A percentile compares a stretch with the other conserved stretches of the same genome.
These are phyloP conservation scores for Seminavis robusta DNA, from an alignment of 108 stramenopile species.

Conservation along the genomic window DNA sequence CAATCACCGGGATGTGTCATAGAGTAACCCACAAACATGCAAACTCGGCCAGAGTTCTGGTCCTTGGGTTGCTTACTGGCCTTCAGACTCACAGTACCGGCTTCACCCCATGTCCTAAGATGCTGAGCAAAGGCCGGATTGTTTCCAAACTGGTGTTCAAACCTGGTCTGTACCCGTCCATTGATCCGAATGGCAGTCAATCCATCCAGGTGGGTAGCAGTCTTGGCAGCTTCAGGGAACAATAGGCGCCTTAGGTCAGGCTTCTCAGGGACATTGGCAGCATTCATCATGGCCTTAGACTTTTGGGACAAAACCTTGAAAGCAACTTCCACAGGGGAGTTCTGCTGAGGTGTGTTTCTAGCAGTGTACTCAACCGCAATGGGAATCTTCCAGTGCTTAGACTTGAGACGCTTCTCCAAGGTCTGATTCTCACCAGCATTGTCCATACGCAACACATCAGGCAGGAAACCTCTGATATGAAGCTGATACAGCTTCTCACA, in stretches of 20 bases:
- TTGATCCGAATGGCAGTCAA: conserved; percentile 8
- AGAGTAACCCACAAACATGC: conserved; percentile 27
- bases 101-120: conserved; percentile 17
- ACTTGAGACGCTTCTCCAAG: too few relatives aligned
- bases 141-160: conserved; percentile 7
- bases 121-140: conserved; percentile 7
- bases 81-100: conserved; percentile 10
- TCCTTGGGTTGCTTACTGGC: background rate
- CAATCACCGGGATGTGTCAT: conserved; percentile 8
- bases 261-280: conserved; percentile 1
- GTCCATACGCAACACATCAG: too few relatives aligned
- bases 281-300: too few relatives aligned
- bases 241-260: background rate
- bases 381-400: too few relatives aligned
- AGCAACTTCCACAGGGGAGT: conserved; percentile 20
- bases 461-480: too few relatives aligned
- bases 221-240: background rate
- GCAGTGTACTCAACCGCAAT: conserved; percentile 29
- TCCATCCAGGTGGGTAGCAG: conserved; percentile 14
- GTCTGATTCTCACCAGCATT: too few relatives aligned
- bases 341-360: conserved; percentile 22
- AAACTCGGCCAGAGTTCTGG: conserved; percentile 3
- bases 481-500: too few relatives aligned
- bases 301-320: too few relatives aligned
- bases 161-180: conserved; percentile 1